phyloP scores from a whole-genome alignment of 2,329 filamentous ascomycete genomes.

The Alternaria triticina region DNA sequence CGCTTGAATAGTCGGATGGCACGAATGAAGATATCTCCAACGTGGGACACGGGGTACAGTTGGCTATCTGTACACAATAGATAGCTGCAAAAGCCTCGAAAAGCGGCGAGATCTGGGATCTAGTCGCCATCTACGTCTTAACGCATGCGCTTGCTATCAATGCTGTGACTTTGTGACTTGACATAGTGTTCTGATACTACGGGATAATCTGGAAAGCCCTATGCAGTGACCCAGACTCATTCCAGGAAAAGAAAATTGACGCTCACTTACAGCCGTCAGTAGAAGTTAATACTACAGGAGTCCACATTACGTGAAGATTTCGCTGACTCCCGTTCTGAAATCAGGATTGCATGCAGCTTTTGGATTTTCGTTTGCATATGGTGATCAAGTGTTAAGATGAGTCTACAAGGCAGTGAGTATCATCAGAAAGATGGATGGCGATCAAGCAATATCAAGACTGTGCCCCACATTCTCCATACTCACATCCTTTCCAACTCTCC shows the following conservation, averaged over 20 bases:
- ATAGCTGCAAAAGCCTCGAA: background rate
- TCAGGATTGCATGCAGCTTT: background rate
- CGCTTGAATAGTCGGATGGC: background rate
- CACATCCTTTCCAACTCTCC: constrained; percentile 14
- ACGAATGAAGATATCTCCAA: constrained; percentile 9
- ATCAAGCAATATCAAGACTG: constrained; percentile 14
- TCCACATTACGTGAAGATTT: background rate
- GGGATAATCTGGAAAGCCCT: background rate
- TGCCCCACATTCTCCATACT: constrained; percentile 17
- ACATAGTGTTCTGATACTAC: background rate
- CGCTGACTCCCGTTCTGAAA: background rate
- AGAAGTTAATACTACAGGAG: background rate
- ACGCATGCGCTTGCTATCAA: background rate
- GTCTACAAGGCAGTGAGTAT: background rate
- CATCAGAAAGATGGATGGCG: background rate
- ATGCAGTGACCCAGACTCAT: background rate
- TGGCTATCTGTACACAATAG: constrained; percentile 5
- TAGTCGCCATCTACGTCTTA: background rate
- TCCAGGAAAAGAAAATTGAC: background rate
- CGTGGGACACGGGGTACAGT: constrained; percentile 1
- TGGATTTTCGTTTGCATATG: background rate
- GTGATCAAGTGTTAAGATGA: background rate
- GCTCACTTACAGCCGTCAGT: background rate
- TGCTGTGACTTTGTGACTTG: background rate
- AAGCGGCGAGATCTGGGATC: constrained; percentile 2